phyloP scores from a whole-genome alignment of 148 eudicot genomes.

The Cornus suecica region DNA sequence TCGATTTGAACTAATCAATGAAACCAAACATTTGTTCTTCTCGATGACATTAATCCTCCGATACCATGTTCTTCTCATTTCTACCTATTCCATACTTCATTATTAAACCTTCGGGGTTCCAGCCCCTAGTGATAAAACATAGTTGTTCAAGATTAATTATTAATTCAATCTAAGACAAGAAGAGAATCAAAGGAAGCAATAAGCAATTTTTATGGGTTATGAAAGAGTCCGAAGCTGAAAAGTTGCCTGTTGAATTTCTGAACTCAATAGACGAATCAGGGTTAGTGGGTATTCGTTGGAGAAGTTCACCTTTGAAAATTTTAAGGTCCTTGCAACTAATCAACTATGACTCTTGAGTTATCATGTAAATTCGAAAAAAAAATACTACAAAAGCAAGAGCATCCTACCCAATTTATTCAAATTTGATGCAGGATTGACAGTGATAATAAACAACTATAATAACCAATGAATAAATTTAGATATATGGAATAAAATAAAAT shows the following conservation, averaged over 20 bases:
- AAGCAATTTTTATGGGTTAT: conserved; percentile 30
- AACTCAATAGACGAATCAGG: conserved; percentile 13
- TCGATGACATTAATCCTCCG: background rate
- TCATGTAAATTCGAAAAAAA: background rate
- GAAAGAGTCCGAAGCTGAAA: conserved; percentile 21
- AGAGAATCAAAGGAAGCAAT: background rate
- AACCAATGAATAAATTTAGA: no score
- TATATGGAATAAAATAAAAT: no score
- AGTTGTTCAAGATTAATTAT: no score
- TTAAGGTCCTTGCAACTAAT: background rate
- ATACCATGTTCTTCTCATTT: background rate
- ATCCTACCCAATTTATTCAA: no score
- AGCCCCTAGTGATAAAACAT: no score
- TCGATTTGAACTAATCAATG: background rate
- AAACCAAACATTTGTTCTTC: background rate
- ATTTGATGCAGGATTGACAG: background rate
- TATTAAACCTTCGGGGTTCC: no score
- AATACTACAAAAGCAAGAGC: background rate
- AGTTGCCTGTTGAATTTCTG: conserved; percentile 19
- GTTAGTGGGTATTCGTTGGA: background rate
- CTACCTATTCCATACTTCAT: background rate
- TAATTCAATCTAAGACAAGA: no score
- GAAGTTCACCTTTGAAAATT: background rate
- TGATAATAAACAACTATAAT: no score
- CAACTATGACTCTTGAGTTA: no score